Percentiles rank a stretch among this genome's conserved stretches.
Evolutionary conservation across 2,329 filamentous ascomycete genomes (phyloP).

Genomic region (Calonectria fujianensis): DNA sequence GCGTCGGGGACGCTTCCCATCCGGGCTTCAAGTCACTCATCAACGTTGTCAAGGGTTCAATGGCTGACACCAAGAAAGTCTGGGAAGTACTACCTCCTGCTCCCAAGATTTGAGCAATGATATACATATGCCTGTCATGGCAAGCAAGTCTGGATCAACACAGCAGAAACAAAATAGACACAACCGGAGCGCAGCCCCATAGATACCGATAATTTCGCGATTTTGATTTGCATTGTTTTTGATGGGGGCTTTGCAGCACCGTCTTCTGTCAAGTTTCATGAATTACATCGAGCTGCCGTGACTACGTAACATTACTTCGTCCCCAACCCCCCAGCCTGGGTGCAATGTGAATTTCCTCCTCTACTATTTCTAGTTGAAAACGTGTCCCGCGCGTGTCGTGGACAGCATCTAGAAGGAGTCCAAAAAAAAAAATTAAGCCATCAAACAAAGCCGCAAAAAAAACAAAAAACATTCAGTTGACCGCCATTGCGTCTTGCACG

Average conservation of each 20-base stretch:
- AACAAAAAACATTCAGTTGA: background rate
- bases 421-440: constrained; percentile 33
- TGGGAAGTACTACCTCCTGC: constrained; percentile 77
- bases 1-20: constrained; percentile 86
- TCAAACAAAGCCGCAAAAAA: constrained; percentile 16
- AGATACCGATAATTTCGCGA: constrained; percentile 25
- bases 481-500: background rate
- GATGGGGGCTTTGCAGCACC: constrained; percentile 21
- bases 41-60: constrained; percentile 85
- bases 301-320: constrained; percentile 39
- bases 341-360: constrained; percentile 45
- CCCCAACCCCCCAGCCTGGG: constrained; percentile 28
- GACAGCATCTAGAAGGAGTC: constrained; percentile 33
- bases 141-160: constrained; percentile 3
- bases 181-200: background rate
- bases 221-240: constrained; percentile 39
- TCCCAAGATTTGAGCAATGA: constrained; percentile 71
- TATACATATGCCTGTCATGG: background rate
- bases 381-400: constrained; percentile 14
- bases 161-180: constrained; percentile 14
- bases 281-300: constrained; percentile 44
- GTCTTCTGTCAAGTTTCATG: constrained; percentile 33
- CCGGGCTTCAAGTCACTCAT: constrained; percentile 84
- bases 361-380: constrained; percentile 42
- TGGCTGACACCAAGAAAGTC: constrained; percentile 80